Evolutionary conservation across 2,329 filamentous ascomycete species (phyloP).

Genomic region (Verticillium klebahnii): DNA sequence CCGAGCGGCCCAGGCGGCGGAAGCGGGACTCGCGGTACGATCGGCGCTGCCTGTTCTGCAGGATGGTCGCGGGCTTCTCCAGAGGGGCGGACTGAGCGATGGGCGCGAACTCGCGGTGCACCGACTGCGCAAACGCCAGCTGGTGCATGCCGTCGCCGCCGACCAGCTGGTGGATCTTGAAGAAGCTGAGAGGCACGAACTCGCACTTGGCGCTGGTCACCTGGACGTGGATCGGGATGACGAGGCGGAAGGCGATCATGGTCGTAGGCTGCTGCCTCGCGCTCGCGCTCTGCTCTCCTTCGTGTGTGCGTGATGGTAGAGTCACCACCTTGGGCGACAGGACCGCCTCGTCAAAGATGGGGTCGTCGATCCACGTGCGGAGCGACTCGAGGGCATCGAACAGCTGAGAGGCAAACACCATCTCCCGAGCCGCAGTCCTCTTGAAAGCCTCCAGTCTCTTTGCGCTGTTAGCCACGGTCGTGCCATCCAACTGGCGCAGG

Average conservation of each 20-base stretch:
- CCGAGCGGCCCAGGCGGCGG: slow-evolving; percentile 5
- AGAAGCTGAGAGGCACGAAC: slow-evolving; percentile 60
- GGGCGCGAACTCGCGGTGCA: slow-evolving; percentile 57
- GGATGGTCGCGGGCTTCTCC: slow-evolving; percentile 11
- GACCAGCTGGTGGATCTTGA: slow-evolving; percentile 61
- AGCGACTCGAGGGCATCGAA: slow-evolving; percentile 35
- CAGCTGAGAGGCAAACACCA: slow-evolving; percentile 40
- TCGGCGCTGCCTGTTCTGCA: slow-evolving; percentile 7
- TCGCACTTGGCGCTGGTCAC: slow-evolving; percentile 46
- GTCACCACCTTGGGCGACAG: slow-evolving; percentile 37
- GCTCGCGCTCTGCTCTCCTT: slow-evolving; percentile 12
- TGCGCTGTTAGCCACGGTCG: slow-evolving; percentile 33
- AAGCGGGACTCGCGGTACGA: slow-evolving; percentile 5
- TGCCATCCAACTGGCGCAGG: slow-evolving; percentile 43
- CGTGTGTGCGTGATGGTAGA: slow-evolving; percentile 25
- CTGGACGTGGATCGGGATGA: slow-evolving; percentile 57
- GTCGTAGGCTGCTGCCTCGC: slow-evolving; percentile 18
- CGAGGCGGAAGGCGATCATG: slow-evolving; percentile 53
- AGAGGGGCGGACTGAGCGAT: slow-evolving; percentile 31
- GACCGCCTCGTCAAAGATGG: slow-evolving; percentile 40
- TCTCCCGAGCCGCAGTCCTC: slow-evolving; percentile 33
- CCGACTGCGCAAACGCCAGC: slow-evolving; percentile 53
- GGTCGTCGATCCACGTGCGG: slow-evolving; percentile 35
- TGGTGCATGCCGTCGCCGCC: slow-evolving; percentile 50
- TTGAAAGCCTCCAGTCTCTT: slow-evolving; percentile 31